Evolutionary conservation across 768 basidiomycete genomes (phyloP).

Genomic region (Collybiopsis confluens): DNA sequence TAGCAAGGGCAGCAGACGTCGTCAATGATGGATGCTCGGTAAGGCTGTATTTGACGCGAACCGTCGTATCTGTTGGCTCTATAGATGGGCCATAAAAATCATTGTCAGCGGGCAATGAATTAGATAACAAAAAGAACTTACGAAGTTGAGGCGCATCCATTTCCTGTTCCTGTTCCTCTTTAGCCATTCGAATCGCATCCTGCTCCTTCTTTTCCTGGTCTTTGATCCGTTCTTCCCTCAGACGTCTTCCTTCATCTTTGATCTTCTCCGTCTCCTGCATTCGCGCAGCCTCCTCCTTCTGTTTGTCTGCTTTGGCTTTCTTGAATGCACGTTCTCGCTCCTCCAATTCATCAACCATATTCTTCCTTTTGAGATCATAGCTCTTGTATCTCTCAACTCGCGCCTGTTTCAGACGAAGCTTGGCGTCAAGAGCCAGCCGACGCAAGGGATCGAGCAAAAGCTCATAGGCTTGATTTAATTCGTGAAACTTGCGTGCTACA

Average conservation of each 20-base stretch:
- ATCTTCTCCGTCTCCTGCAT: conserved; percentile 67
- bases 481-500: conserved; percentile 75
- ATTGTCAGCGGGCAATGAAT: conserved; percentile 7
- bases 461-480: conserved; percentile 77
- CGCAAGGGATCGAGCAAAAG: conserved; percentile 77
- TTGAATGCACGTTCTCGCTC: conserved; percentile 75
- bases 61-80: conserved; percentile 71
- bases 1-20: conserved; percentile 41
- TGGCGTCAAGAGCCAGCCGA: conserved; percentile 75
- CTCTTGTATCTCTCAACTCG: conserved; percentile 64
- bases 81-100: background rate
- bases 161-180: conserved; percentile 36
- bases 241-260: conserved; percentile 65
- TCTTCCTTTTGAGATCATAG: conserved; percentile 72
- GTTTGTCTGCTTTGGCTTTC: conserved; percentile 60
- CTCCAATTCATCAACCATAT: conserved; percentile 73
- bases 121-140: conserved; percentile 18
- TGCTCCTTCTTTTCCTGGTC: conserved; percentile 42
- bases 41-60: conserved; percentile 66
- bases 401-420: conserved; percentile 66
- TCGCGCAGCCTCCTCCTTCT: conserved; percentile 48
- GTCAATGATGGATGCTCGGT: conserved; percentile 55
- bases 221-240: conserved; percentile 65
- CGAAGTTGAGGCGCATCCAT: conserved; percentile 58
- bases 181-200: conserved; percentile 28